Evolutionary conservation across 331 rosid genomes (phyloP).

Genomic region (Dryas integrifolia): DNA sequence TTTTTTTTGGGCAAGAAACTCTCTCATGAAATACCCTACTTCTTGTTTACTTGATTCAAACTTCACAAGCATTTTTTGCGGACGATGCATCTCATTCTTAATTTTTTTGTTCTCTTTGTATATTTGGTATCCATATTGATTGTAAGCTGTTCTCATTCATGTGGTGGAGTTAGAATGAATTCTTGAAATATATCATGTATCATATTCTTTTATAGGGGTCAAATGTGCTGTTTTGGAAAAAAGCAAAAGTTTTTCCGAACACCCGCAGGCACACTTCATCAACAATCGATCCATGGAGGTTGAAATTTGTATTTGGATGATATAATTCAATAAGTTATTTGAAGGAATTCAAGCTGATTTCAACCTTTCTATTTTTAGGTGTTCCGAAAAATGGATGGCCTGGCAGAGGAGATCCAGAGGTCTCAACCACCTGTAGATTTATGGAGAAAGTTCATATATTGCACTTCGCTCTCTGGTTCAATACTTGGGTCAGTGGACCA

Average conservation of each 20-base stretch:
- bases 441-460: conserved; percentile 91
- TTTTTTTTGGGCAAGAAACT: neutral
- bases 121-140: neutral
- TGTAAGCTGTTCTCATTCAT: neutral
- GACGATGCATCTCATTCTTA: no score
- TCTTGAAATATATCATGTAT: neutral
- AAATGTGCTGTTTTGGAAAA: conserved; percentile 50
- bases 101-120: no score
- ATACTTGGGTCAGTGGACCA: conserved; percentile 92
- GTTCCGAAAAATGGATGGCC: conserved; percentile 80
- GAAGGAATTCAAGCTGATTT: conserved; percentile 8
- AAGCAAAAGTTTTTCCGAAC: conserved; percentile 32
- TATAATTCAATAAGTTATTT: conserved; percentile 3
- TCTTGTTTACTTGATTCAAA: conserved; percentile 4
- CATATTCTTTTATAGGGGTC: conserved; percentile 41
- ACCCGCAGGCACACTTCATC: conserved; percentile 58
- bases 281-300: conserved; percentile 96
- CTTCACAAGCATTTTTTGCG: neutral
- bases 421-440: conserved; percentile 88
- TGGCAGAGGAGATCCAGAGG: conserved; percentile 81
- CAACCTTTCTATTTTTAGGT: conserved; percentile 42
- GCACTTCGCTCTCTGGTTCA: conserved; percentile 84
- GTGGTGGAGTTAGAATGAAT: conserved; percentile 3
- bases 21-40: neutral
- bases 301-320: conserved; percentile 19